Percentiles rank a stretch among this genome's conserved stretches.
phyloP scores from a whole-genome alignment of 1,284 basidiomycete genomes.

The Ceratobasidium sp. region DNA sequence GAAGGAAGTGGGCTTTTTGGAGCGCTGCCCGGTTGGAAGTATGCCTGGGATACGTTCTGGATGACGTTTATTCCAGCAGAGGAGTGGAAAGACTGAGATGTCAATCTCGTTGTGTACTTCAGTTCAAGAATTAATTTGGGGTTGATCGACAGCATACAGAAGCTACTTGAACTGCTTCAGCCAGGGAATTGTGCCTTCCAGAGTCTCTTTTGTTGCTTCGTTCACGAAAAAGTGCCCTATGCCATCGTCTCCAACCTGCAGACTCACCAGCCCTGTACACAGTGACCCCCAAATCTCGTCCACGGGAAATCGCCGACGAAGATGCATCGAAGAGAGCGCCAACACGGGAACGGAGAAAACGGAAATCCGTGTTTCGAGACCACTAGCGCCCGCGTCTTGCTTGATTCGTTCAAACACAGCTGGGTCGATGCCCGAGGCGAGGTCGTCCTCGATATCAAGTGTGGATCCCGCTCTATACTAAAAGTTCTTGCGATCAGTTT shows the following conservation, averaged over 20 bases:
- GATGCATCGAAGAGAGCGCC: conserved; percentile 51
- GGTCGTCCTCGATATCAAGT: conserved; percentile 51
- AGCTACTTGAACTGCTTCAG: conserved; percentile 33
- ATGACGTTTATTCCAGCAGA: conserved; percentile 8
- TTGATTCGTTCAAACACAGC: conserved; percentile 30
- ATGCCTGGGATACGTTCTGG: conserved; percentile 12
- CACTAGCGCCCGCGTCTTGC: conserved; percentile 23
- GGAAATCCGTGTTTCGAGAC: conserved; percentile 12
- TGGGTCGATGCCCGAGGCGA: conserved; percentile 50
- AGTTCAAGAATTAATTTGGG: conserved; percentile 6
- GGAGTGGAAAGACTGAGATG: not conserved
- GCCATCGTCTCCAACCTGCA: conserved; percentile 51
- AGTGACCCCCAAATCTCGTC: conserved; percentile 52
- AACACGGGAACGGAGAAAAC: conserved; percentile 51
- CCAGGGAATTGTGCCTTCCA: conserved; percentile 31
- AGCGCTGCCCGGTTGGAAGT: not conserved
- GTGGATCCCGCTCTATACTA: conserved; percentile 54
- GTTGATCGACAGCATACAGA: conserved; percentile 3
- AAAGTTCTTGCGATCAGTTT: not conserved
- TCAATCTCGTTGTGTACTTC: not conserved
- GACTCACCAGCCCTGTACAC: conserved; percentile 45
- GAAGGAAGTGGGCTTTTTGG: not conserved
- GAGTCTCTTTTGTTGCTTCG: conserved; percentile 51
- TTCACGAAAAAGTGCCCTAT: conserved; percentile 54
- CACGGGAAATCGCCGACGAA: conserved; percentile 51